Evolutionary conservation across 164 flowering plant species (phyloP).

Genomic region (Kingdonia uniflora): DNA sequence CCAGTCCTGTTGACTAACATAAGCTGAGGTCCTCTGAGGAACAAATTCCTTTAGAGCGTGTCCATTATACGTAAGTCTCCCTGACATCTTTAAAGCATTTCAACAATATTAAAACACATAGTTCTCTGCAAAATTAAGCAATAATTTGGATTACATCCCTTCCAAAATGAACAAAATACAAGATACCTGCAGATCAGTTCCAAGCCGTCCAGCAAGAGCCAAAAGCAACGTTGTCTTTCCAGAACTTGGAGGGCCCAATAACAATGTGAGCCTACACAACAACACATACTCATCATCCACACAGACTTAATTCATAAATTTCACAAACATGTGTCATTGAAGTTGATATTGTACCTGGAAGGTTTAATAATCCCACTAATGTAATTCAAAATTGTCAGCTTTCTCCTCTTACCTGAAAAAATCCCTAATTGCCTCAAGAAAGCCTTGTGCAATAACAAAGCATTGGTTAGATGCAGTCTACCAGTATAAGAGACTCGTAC

Average conservation of each 20-base stretch:
- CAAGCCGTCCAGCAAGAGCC: conserved; percentile 90
- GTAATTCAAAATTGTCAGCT: conserved; percentile 57
- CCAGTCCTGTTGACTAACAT: conserved; percentile 89
- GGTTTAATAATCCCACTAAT: conserved; percentile 78
- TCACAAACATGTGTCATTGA: background rate
- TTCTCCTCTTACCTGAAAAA: conserved; percentile 41
- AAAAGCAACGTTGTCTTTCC: conserved; percentile 94
- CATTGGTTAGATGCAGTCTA: background rate
- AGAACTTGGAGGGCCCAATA: conserved; percentile 97
- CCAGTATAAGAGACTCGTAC: background rate
- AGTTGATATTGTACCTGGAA: conserved; percentile 46
- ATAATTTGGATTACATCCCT: background rate
- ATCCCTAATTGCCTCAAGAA: conserved; percentile 55
- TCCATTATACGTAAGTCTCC: conserved; percentile 76
- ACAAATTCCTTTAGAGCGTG: conserved; percentile 65
- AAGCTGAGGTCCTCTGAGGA: conserved; percentile 78
- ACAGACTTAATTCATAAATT: conserved; percentile 4
- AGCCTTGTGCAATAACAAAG: conserved; percentile 31
- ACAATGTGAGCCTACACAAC: conserved; percentile 61
- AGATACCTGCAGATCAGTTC: conserved; percentile 58
- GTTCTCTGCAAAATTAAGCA: too few relatives aligned
- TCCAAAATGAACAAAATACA: background rate
- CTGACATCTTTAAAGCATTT: conserved; percentile 50
- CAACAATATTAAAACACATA: conserved; percentile 7
- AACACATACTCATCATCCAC: conserved; percentile 1